Conservation (phyloP, 768 basidiomycete genomes). For the Boletus sensibilis region DNA sequence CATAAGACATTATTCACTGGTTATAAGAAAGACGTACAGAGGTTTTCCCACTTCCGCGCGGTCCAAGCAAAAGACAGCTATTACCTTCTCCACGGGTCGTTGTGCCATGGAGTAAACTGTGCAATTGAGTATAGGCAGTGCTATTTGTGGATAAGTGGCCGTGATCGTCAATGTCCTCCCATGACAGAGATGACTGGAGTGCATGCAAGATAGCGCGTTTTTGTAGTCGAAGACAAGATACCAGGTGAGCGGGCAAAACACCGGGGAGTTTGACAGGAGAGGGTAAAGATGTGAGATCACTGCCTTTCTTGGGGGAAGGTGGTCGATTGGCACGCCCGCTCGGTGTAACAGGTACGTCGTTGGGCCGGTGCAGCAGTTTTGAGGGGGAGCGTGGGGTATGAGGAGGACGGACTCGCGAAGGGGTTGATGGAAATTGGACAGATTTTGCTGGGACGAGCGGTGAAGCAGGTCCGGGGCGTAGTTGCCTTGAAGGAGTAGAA, state of each 20-base stretch:
- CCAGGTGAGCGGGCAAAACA: constrained; percentile 42
- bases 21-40: constrained; percentile 41
- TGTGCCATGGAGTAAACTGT: constrained; percentile 68
- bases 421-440: constrained; percentile 14
- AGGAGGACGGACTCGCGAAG: constrained; percentile 14
- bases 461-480: background rate
- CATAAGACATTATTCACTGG: constrained; percentile 1
- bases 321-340: constrained; percentile 9
- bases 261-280: constrained; percentile 24
- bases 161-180: constrained; percentile 32
- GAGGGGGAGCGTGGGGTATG: constrained; percentile 21
- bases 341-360: constrained; percentile 19
- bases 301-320: constrained; percentile 17
- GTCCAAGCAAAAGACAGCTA: constrained; percentile 85
- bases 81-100: constrained; percentile 85
- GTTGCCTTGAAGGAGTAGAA: constrained; percentile 20
- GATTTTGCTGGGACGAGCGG: background rate
- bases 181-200: constrained; percentile 36
- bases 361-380: constrained; percentile 1
- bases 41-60: constrained; percentile 85
- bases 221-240: constrained; percentile 50
- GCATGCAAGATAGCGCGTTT: constrained; percentile 54
- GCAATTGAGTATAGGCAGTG: constrained; percentile 55
- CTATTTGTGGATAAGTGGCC: constrained; percentile 45
- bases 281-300: background rate